Base-by-base conservation (phyloP, 1,284 basidiomycete species). In the Ceratobasidium sp. region DNA sequence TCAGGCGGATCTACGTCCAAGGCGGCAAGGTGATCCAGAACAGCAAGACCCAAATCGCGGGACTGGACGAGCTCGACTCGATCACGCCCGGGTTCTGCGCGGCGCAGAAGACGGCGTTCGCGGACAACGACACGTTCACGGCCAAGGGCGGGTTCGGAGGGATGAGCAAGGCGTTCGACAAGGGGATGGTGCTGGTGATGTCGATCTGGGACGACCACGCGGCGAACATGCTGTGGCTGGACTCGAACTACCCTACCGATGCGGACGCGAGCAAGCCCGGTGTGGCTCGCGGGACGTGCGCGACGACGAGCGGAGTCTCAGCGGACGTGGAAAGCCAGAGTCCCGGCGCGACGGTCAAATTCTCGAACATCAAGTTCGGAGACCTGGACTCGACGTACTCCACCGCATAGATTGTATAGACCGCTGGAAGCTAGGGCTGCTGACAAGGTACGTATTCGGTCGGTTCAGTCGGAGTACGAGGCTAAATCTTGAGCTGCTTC, bases 221-320 rank as follows among this genome's bases (percentile, higher is more conserved):
- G 55, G 89, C 86, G 80, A 84, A 88, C 82, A 90, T 91, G 90
- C 87, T 90, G 82, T 90, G 90, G 90, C 82, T 90, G 83, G 90
- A 91, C 85, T 86, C 85, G 81, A 85, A 83, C 85, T 90, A 90
- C 85, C 90, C 90, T 61, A 85, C 85, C 79, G 82, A 82, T 81
- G 84, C 83, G 23, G 82, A 85, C 81, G 82, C 88, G 26, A 84
- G 84, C 78, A 77, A 80, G 73, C 88, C 89, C 60, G 90, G 89
- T 83, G 86, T 89, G 75, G 84, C 86, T 77, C 89, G 90, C 83
- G 90, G 90, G 79, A 86, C 87, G 18, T 91, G 90, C 84, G 77
- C 89, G 2, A 87, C 89, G 63, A 84, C 83, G 15, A 88, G 87
- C 61, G 90, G 90, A 77, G 83, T 82, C 4, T 89, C 90, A 71